These are phyloP conservation scores for Moniliella sp. DNA, from an alignment of 1,284 basidiomycete species.

Conservation along the genomic window DNA sequence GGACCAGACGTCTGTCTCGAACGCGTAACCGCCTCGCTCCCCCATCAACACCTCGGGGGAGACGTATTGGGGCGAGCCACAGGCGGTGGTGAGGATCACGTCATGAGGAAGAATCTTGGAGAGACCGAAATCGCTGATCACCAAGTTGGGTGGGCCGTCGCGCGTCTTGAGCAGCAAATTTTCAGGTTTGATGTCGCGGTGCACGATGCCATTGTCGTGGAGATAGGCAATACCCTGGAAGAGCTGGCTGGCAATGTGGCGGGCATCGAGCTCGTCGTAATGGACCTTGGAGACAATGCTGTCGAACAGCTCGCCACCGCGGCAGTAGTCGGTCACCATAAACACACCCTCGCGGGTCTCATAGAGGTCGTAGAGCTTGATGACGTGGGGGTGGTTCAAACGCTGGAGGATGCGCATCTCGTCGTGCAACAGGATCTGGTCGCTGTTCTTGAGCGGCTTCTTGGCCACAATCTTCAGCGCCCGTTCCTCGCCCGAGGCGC, in stretches of 20 bases:
- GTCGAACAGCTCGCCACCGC: conserved; percentile 48
- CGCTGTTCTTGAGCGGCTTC: conserved; percentile 22
- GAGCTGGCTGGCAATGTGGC: conserved; percentile 24
- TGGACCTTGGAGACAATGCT: conserved; percentile 33
- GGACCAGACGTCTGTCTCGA: conserved; percentile 28
- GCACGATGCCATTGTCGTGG: conserved; percentile 26
- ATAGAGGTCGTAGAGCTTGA: conserved; percentile 89
- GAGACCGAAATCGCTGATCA: conserved; percentile 31
- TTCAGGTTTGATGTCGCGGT: conserved; percentile 30
- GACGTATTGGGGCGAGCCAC: conserved; percentile 30
- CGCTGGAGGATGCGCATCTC: conserved; percentile 42
- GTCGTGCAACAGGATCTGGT: conserved; percentile 5
- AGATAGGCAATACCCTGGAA: conserved; percentile 25
- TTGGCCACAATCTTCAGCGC: conserved; percentile 32
- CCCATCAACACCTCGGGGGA: conserved; percentile 30
- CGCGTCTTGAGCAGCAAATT: conserved; percentile 37
- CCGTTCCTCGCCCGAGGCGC: conserved; percentile 9
- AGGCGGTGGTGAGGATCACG: conserved; percentile 30
- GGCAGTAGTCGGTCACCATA: conserved; percentile 90
- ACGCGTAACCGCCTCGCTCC: conserved; percentile 23
- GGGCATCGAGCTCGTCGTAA: conserved; percentile 28
- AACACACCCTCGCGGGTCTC: conserved; percentile 84
- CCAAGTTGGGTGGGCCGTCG: conserved; percentile 16
- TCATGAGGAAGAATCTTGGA: conserved; percentile 26
- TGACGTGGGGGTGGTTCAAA: conserved; percentile 78